These are phyloP conservation scores for Taiwanofungus camphoratus DNA, from an alignment of 1,284 basidiomycete genomes.

Conservation along the genomic window DNA sequence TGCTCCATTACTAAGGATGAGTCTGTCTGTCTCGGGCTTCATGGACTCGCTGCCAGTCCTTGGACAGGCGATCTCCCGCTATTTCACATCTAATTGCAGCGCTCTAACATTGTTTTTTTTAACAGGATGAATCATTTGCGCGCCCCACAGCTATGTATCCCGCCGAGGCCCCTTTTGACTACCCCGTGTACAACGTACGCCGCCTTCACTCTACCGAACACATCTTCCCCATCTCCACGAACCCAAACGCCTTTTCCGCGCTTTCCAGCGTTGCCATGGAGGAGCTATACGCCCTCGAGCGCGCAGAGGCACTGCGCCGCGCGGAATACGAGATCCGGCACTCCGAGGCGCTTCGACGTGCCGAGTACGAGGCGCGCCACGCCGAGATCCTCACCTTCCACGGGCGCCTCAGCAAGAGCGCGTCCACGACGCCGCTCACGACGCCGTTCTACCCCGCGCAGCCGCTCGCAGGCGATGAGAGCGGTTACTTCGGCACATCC, in stretches of 20 bases:
- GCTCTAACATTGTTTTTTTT: no score
- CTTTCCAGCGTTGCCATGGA: constrained; percentile 81
- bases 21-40: neutral
- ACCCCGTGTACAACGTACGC: constrained; percentile 21
- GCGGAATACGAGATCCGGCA: constrained; percentile 83
- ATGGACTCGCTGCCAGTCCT: constrained; percentile 2
- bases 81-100: no score
- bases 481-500: constrained; percentile 38
- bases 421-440: constrained; percentile 63
- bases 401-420: constrained; percentile 49
- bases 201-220: constrained; percentile 17
- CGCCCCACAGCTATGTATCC: constrained; percentile 54
- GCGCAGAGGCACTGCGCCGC: constrained; percentile 73
- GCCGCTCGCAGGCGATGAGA: constrained; percentile 27
- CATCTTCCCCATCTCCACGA: constrained; percentile 23
- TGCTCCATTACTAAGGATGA: constrained; percentile 1
- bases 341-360: constrained; percentile 73
- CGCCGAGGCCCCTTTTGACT: constrained; percentile 40
- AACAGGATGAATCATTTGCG: constrained; percentile 64
- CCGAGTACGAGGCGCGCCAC: constrained; percentile 65
- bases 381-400: constrained; percentile 48
- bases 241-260: constrained; percentile 60
- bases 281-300: constrained; percentile 82
- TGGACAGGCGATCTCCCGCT: constrained; percentile 2
- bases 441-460: constrained; percentile 38